Conservation (phyloP, 1,284 basidiomycete species). For the Calocybe gambosa region DNA sequence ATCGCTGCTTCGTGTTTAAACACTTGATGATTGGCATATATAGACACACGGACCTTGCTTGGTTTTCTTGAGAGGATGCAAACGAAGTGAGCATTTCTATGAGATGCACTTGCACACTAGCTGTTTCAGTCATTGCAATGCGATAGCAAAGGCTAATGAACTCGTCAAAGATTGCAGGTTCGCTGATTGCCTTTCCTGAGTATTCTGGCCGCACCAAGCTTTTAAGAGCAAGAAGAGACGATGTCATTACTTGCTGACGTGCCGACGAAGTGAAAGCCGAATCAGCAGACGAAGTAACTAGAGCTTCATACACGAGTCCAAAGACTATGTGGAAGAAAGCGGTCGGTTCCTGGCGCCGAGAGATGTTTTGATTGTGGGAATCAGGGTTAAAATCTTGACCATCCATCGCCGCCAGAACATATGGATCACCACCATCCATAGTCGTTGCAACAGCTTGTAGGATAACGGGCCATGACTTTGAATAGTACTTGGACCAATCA, state of each 20-base stretch:
- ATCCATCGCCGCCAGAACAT: constrained; percentile 77
- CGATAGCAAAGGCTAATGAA: constrained; percentile 86
- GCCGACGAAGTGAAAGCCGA: constrained; percentile 36
- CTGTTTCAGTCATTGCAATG: constrained; percentile 82
- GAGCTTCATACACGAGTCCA: constrained; percentile 88
- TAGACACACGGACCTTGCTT: constrained; percentile 13
- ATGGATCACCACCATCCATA: constrained; percentile 67
- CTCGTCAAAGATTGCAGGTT: constrained; percentile 84
- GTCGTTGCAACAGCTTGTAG: constrained; percentile 82
- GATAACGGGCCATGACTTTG: constrained; percentile 78
- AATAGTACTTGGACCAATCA: constrained; percentile 68
- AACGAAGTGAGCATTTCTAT: constrained; percentile 69
- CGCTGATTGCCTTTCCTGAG: constrained; percentile 75
- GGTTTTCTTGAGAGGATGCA: constrained; percentile 45
- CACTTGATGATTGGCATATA: not conserved
- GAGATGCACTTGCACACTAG: constrained; percentile 68
- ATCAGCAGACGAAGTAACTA: constrained; percentile 65
- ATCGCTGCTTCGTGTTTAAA: constrained; percentile 14
- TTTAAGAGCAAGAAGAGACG: constrained; percentile 76
- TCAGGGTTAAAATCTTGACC: constrained; percentile 46
- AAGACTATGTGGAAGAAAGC: constrained; percentile 87
- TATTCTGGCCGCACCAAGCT: constrained; percentile 76
- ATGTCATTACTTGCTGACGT: constrained; percentile 48
- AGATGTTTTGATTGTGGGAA: constrained; percentile 15
- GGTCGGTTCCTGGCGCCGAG: constrained; percentile 61